Conservation (phyloP, 768 basidiomycete species). For the Peribolospora kevripleyi region DNA sequence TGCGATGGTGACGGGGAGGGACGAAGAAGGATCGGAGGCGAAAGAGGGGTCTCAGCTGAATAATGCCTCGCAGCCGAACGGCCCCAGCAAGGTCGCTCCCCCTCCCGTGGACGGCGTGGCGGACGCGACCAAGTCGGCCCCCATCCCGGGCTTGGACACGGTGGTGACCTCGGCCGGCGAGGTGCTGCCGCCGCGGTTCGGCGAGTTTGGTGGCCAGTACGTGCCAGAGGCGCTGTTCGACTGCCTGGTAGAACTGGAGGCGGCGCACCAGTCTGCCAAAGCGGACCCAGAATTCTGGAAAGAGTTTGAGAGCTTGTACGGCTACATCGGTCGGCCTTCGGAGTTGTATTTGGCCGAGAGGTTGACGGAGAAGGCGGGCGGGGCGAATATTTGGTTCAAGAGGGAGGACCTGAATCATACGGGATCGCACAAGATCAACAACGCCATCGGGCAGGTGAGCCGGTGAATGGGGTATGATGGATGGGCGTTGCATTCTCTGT, state of each 20-base stretch:
- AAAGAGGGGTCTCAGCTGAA: background rate
- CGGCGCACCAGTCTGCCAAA: conserved; percentile 65
- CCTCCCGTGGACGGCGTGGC: conserved; percentile 1
- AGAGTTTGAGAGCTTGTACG: conserved; percentile 64
- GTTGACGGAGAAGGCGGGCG: conserved; percentile 66
- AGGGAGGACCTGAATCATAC: conserved; percentile 92
- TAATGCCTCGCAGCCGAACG: conserved; percentile 2
- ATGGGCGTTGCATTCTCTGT: background rate
- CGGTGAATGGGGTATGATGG: background rate
- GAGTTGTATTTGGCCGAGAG: conserved; percentile 76
- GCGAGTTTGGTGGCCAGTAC: conserved; percentile 89
- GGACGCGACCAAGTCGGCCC: background rate
- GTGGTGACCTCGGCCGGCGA: conserved; percentile 10
- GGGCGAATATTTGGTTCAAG: conserved; percentile 94
- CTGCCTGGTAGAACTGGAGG: conserved; percentile 64
- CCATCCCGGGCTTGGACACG: conserved; percentile 3
- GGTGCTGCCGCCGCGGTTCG: conserved; percentile 59
- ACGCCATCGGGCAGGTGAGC: conserved; percentile 80
- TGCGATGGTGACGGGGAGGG: conserved; percentile 31
- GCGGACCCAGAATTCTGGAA: conserved; percentile 76
- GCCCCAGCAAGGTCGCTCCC: background rate
- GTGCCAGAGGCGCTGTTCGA: conserved; percentile 93
- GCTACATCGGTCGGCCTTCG: conserved; percentile 87
- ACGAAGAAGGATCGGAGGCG: background rate
- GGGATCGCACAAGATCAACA: conserved; percentile 98